Base-by-base conservation (phyloP, 2,329 filamentous ascomycete genomes). In the Trichoderma atroviride region DNA sequence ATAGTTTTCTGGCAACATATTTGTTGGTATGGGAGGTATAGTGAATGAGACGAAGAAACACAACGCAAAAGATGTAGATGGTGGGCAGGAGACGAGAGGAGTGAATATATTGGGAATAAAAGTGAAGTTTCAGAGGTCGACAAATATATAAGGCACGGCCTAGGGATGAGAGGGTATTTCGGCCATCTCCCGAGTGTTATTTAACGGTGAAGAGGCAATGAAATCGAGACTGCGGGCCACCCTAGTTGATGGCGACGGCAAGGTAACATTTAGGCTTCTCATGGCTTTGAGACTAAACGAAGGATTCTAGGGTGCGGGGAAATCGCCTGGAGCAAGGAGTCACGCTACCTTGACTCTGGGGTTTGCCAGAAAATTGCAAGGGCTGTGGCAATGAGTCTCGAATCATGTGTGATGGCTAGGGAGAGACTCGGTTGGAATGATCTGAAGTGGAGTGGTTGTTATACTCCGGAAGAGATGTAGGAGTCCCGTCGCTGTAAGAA, bases 1-100 rank as follows among this genome's bases (percentile, higher is more conserved):
- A 43, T 59, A 40, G 27, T 59, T 59, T 35, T 59, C 57, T 43
- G 57, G 57, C 27, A 59, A 29, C 57, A 59, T 59, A 19, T 43
- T 59, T 24, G 35, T 40, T 29, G 35, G 0, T 19, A 43, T 33
- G 5, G 31, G 33, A 13, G 2, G 10, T 11, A 35, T 35, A 35
- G 33, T 4, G 33, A 3, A 11, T 19, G 37, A 19, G 5, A 19
- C 16, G 24, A 29, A 29, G 33, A 19, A 11, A n/a, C 57, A 43
- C 35, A 6, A 43, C 27, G 16, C 29, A 59, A 43, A 24, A 59
- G 35, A 59, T 43, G 35, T n/a, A 5, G 6, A 7, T 14, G 5
- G 22, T 29, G 2, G 16, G 4, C 29, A 43, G 35, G 35, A 13
- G 4, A 27, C 2, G 27, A 27, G 2, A 27, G 27, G 27, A 27